A percentile compares a stretch with the other conserved stretches of the same genome.
phyloP scores from a whole-genome alignment of 106 monocot species.

The Allium cepa region DNA sequence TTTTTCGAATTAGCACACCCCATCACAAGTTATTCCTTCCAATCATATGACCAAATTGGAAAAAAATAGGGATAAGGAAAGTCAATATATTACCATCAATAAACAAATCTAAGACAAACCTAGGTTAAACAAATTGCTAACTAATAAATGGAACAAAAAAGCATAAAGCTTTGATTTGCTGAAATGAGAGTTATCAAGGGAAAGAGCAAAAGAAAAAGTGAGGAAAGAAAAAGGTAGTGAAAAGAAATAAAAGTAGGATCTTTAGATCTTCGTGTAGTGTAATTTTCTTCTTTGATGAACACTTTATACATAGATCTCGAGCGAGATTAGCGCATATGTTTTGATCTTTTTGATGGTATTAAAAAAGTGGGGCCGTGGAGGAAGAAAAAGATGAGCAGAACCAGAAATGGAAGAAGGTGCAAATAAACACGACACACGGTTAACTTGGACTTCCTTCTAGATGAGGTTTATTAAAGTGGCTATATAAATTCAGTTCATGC shows the following conservation, averaged over 20 bases:
- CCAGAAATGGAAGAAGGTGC: too few species aligned
- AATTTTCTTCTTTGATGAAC: too few species aligned
- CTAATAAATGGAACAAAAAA: neutral
- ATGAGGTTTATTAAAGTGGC: too few species aligned
- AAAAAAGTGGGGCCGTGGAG: too few species aligned
- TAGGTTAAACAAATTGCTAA: too few species aligned
- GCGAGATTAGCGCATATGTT: too few species aligned
- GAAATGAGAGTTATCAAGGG: neutral
- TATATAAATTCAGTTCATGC: too few species aligned
- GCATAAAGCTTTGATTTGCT: neutral
- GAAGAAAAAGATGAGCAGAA: too few species aligned
- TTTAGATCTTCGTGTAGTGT: neutral
- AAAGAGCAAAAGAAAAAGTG: neutral
- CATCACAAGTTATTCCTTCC: slow-evolving; percentile 13
- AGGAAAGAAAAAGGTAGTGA: neutral
- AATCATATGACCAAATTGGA: neutral
- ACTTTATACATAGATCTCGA: too few species aligned
- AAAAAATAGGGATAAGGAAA: neutral
- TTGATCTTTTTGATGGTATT: too few species aligned
- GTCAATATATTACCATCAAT: slow-evolving; percentile 2
- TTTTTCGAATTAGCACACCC: slow-evolving; percentile 51
- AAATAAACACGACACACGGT: too few species aligned
- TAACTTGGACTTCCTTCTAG: too few species aligned
- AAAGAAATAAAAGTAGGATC: neutral
- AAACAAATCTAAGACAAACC: neutral